Evolutionary conservation across 768 basidiomycete species (phyloP).

Genomic region (Sporobolomyces roseus): DNA sequence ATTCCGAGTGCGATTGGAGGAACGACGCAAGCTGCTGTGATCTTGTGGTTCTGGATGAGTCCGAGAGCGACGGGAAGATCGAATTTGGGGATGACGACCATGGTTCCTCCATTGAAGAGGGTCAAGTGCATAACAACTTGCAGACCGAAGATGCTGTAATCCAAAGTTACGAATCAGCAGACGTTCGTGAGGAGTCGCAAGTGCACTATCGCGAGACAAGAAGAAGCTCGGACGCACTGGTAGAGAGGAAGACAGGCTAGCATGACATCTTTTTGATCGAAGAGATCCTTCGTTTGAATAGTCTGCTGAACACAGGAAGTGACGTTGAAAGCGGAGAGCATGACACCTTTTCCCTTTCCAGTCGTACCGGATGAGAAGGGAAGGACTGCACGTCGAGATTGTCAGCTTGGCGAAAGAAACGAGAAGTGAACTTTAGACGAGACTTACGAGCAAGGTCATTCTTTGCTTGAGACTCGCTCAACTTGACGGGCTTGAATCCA

Average conservation of each 20-base stretch:
- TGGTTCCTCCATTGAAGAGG: conserved; percentile 54
- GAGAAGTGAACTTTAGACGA: background rate
- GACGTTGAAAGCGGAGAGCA: conserved; percentile 45
- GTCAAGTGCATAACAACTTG: conserved; percentile 62
- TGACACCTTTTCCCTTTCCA: conserved; percentile 67
- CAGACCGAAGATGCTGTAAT: conserved; percentile 51
- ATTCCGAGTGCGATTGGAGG: conserved; percentile 81
- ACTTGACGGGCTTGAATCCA: conserved; percentile 53
- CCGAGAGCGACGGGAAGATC: conserved; percentile 66
- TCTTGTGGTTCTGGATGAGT: conserved; percentile 63
- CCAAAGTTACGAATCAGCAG: too few relatives aligned
- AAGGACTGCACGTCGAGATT: too few relatives aligned
- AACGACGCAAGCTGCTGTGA: conserved; percentile 61
- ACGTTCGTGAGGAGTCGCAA: too few relatives aligned
- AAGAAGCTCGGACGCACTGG: too few relatives aligned
- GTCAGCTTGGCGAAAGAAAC: too few relatives aligned
- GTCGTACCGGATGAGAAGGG: conserved; percentile 61
- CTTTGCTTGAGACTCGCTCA: conserved; percentile 55
- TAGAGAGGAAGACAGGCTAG: background rate
- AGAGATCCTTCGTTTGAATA: conserved; percentile 27
- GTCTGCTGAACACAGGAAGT: conserved; percentile 24
- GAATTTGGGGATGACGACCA: conserved; percentile 61
- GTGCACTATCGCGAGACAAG: too few relatives aligned
- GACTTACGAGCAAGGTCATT: conserved; percentile 58
- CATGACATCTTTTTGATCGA: conserved; percentile 15